phyloP scores from a whole-genome alignment of 2,329 filamentous ascomycete genomes.

The Westerdykella sp. region DNA sequence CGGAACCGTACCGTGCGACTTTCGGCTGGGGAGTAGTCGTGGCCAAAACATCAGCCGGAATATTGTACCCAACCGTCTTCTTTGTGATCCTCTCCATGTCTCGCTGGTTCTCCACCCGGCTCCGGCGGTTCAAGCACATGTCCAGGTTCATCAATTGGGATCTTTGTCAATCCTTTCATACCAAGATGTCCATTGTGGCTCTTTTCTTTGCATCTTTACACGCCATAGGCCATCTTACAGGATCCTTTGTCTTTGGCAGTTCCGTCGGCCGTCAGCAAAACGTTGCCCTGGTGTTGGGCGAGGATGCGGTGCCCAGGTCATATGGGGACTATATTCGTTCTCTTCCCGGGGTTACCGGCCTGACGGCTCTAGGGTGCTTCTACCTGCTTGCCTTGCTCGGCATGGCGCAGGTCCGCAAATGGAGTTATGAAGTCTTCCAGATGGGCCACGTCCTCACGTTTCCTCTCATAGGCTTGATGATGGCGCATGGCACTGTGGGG shows the following conservation, averaged over 20 bases:
- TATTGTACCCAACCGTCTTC: slow-evolving; percentile 53
- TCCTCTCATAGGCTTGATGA: slow-evolving; percentile 51
- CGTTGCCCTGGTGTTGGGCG: slow-evolving; percentile 43
- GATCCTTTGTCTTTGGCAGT: slow-evolving; percentile 49
- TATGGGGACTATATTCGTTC: slow-evolving; percentile 46
- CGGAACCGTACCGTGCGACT: slow-evolving; percentile 41
- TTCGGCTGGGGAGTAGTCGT: slow-evolving; percentile 54
- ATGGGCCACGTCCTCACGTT: slow-evolving; percentile 54
- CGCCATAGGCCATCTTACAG: slow-evolving; percentile 49
- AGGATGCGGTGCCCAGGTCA: slow-evolving; percentile 39
- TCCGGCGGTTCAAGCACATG: slow-evolving; percentile 48
- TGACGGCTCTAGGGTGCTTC: slow-evolving; percentile 47
- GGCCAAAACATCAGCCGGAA: slow-evolving; percentile 51
- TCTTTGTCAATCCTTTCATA: slow-evolving; percentile 50
- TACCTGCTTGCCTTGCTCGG: slow-evolving; percentile 46
- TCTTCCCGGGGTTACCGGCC: slow-evolving; percentile 47
- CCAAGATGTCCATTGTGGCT: slow-evolving; percentile 49
- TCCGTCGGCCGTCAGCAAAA: slow-evolving; percentile 39
- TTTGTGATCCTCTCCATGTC: slow-evolving; percentile 56
- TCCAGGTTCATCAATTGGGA: slow-evolving; percentile 55
- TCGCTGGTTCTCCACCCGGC: slow-evolving; percentile 49
- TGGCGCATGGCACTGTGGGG: slow-evolving; percentile 48
- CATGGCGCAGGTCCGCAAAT: slow-evolving; percentile 46
- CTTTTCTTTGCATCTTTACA: slow-evolving; percentile 49
- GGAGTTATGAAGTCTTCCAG: slow-evolving; percentile 54